Evolutionary conservation across 2,329 filamentous ascomycete genomes (phyloP).

Genomic region (Aaosphaeria pasadenensis): DNA sequence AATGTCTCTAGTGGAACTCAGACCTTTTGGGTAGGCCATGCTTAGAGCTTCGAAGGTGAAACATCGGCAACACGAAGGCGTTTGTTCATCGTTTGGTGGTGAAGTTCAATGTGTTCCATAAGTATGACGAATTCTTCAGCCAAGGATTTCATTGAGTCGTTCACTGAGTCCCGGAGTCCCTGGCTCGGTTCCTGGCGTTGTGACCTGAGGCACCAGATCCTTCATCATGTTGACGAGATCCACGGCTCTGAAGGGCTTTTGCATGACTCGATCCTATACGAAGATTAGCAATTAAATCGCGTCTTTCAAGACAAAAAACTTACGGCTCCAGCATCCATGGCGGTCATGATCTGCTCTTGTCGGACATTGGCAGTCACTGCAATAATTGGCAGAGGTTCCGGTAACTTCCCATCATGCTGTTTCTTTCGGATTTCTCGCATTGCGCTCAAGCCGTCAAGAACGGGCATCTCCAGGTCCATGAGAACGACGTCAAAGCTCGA

Average conservation of each 20-base stretch:
- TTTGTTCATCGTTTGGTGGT: neutral
- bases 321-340: conserved; percentile 33
- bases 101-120: neutral
- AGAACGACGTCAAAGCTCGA: conserved; percentile 31
- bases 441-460: conserved; percentile 44
- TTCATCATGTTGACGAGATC: conserved; percentile 36
- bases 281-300: conserved; percentile 1
- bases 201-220: conserved; percentile 21
- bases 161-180: conserved; percentile 2
- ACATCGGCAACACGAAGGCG: no score
- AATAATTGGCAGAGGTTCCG: conserved; percentile 31
- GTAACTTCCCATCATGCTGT: conserved; percentile 16
- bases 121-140: neutral
- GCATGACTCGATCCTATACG: conserved; percentile 31
- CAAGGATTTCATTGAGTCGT: conserved; percentile 2
- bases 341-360: conserved; percentile 32
- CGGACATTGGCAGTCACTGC: conserved; percentile 38
- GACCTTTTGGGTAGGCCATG: no score
- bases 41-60: no score
- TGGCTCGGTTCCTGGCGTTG: conserved; percentile 8
- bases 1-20: no score
- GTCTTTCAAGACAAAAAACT: conserved; percentile 2
- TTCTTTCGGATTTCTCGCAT: conserved; percentile 44
- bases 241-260: conserved; percentile 34
- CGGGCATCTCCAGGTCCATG: conserved; percentile 57